Conservation (phyloP, 768 basidiomycete species). For the Kwoniella dejecticola region DNA sequence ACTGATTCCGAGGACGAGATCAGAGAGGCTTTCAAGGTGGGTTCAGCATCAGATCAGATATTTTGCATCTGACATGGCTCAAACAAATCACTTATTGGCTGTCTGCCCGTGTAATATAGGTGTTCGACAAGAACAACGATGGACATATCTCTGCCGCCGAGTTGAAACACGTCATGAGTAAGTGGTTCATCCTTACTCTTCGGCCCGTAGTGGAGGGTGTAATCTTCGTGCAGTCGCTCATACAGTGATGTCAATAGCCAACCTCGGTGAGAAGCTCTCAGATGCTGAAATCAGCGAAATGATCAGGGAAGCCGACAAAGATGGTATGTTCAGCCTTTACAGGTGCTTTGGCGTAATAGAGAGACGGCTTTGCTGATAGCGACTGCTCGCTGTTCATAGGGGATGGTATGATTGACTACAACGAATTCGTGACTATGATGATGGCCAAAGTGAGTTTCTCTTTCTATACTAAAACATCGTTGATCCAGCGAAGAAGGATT, state of each 20-base stretch:
- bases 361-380: background rate
- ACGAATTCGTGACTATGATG: conserved; percentile 54
- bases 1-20: conserved; percentile 93
- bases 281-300: conserved; percentile 90
- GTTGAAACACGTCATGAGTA: conserved; percentile 88
- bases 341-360: conserved; percentile 46
- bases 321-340: conserved; percentile 62
- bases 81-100: no score
- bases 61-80: no score
- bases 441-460: conserved; percentile 39
- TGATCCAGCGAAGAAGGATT: no score
- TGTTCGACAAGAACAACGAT: conserved; percentile 91
- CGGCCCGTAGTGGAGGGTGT: conserved; percentile 8
- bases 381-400: conserved; percentile 4
- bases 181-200: conserved; percentile 58
- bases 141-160: conserved; percentile 85
- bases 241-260: no score
- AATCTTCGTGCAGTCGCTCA: no score
- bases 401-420: conserved; percentile 50
- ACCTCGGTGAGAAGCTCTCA: conserved; percentile 77
- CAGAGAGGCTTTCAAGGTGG: conserved; percentile 89
- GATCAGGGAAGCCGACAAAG: conserved; percentile 94
- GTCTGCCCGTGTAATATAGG: conserved; percentile 17
- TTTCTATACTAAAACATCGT: no score
- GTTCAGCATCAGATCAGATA: conserved; percentile 11